A percentile compares a stretch with the other conserved stretches of the same genome.
phyloP scores from a whole-genome alignment of 2,329 filamentous ascomycete genomes.

The Talaromyces sp. region DNA sequence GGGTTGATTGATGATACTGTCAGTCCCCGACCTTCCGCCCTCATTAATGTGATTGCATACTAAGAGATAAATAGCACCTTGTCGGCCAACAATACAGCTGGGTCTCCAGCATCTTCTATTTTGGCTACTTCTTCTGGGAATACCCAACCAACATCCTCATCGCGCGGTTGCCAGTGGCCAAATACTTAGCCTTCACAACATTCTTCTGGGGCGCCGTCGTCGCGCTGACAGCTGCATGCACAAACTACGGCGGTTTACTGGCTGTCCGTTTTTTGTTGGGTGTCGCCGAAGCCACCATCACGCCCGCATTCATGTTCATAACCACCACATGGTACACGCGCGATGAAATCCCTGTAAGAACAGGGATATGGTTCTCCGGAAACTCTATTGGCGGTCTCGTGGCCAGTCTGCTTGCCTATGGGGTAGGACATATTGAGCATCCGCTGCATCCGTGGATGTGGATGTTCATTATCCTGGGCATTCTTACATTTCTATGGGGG shows the following conservation, averaged over 20 bases:
- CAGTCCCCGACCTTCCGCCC: not conserved
- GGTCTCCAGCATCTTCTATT: slow-evolving; percentile 20
- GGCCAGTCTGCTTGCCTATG: slow-evolving; percentile 58
- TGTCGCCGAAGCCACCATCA: slow-evolving; percentile 50
- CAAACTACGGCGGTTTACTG: slow-evolving; percentile 60
- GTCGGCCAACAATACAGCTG: slow-evolving; percentile 20
- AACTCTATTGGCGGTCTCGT: slow-evolving; percentile 60
- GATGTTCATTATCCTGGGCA: slow-evolving; percentile 57
- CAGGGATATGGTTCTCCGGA: slow-evolving; percentile 50
- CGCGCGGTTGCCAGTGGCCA: slow-evolving; percentile 63
- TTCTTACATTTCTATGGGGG: slow-evolving; percentile 39
- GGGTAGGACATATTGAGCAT: slow-evolving; percentile 58
- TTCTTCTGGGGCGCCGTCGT: slow-evolving; percentile 63
- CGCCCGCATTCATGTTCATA: slow-evolving; percentile 52
- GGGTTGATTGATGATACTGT: slow-evolving; percentile 33
- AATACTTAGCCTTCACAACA: slow-evolving; percentile 64
- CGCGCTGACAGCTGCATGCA: slow-evolving; percentile 61
- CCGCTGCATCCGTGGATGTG: slow-evolving; percentile 56
- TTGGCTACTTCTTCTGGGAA: slow-evolving; percentile 58
- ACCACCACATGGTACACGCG: slow-evolving; percentile 53
- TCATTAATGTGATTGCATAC: too few relatives aligned
- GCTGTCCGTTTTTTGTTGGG: slow-evolving; percentile 67
- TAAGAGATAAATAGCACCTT: slow-evolving; percentile 2
- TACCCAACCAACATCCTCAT: slow-evolving; percentile 66
- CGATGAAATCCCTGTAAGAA: slow-evolving; percentile 51